Base-by-base conservation (phyloP, 768 basidiomycete genomes). In the Nidula microcarpa region DNA sequence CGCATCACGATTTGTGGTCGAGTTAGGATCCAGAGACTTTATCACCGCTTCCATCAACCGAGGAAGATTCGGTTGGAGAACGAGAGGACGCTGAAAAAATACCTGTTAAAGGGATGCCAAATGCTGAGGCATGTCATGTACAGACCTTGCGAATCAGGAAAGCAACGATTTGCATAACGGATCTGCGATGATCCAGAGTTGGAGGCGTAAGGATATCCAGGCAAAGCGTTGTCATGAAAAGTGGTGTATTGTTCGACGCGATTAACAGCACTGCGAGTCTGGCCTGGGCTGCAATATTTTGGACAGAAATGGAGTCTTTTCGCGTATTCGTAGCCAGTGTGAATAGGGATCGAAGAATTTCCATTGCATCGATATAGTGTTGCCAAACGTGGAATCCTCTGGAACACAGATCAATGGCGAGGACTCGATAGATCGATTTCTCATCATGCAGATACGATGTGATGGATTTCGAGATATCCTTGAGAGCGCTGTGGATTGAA, bases 311-410 rank as follows among this genome's bases (percentile, higher is more conserved):
- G 0, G 77, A 72, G n/a, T 91, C 88, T 58, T 91, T 91, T 32
- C 80, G 77, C 32, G 78, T 67, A 52, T 72, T 84, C 3, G 93
- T 93, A 0, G 94, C 88, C 23, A 97, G 76, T 14, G 73, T 76
- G 65, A 95, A 96, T 9, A 98, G 77, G 1, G 87, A 80, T 5
- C 96, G 86, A 14, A 98, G 73, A 51, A 97, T 85, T 54, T 87
- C 86, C 75, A 94, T 89, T 0, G 94, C 84, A 59, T 98, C 94
- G 53, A 94, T 79, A 59, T 94, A 94, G 58, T 93, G 85, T 62
- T 97, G 94, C 94, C 95, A 98, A 47, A 95, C 84, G 44, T 87
- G 81, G 64, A 98, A 98, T 0, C 96, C 96, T 44, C 90, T 85
- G 1, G 90, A 87, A 60, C 91, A 94, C 8, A 98, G 75, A 62